A percentile compares a stretch with the other conserved stretches of the same genome.
phyloP scores from a whole-genome alignment of 306 rosid species.

The Lotus japonicus region DNA sequence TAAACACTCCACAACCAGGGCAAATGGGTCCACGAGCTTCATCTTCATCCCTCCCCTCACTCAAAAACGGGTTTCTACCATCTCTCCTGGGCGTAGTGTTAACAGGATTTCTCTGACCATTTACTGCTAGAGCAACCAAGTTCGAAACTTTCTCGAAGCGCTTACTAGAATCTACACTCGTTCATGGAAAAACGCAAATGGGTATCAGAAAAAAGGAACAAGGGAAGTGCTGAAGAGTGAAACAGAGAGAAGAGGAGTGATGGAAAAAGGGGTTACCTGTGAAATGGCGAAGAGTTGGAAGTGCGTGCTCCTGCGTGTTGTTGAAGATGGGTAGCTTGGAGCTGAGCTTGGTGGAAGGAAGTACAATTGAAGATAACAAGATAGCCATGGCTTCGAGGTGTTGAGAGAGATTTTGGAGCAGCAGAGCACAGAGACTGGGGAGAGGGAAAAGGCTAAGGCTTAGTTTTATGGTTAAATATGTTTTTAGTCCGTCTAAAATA shows the following conservation, averaged over 20 bases:
- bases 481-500: too few species aligned
- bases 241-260: slow-evolving; percentile 1
- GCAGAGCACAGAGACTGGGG: neutral
- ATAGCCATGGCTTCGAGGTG: slow-evolving; percentile 37
- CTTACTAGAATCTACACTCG: slow-evolving; percentile 16
- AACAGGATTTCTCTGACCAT: slow-evolving; percentile 27
- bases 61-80: slow-evolving; percentile 44
- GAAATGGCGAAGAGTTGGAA: slow-evolving; percentile 8
- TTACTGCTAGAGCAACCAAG: slow-evolving; percentile 35
- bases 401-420: neutral
- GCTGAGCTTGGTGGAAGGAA: slow-evolving; percentile 37
- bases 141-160: slow-evolving; percentile 16
- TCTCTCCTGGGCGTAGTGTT: slow-evolving; percentile 28
- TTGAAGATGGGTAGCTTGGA: slow-evolving; percentile 32
- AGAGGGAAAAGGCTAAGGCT: neutral
- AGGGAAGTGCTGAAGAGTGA: neutral
- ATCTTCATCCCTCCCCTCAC: slow-evolving; percentile 93
- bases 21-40: slow-evolving; percentile 66
- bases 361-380: slow-evolving; percentile 28
- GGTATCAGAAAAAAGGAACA: neutral
- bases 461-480: too few species aligned
- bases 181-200: slow-evolving; percentile 19
- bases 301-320: slow-evolving; percentile 17
- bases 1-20: slow-evolving; percentile 94
- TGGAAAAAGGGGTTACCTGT: slow-evolving; percentile 31